These are phyloP conservation scores for Hansenula sp. DNA, from an alignment of 1,139 yeast species.

Conservation along the genomic window DNA sequence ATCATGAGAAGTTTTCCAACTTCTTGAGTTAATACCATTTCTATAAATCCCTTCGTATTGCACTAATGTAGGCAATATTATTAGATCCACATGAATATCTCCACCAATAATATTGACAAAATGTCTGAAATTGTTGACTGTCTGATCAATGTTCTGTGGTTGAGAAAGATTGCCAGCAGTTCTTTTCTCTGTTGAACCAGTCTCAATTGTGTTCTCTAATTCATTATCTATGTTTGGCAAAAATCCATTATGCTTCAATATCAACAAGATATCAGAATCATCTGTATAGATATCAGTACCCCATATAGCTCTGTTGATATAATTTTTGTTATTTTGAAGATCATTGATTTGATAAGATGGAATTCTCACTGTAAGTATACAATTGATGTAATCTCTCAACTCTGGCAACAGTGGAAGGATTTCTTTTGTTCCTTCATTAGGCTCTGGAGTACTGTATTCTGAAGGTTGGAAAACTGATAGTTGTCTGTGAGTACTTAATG, in stretches of 20 bases:
- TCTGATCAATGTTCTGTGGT: conserved; percentile 25
- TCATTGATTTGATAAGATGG: conserved; percentile 37
- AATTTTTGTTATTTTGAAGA: conserved; percentile 26
- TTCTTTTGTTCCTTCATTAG: conserved; percentile 3
- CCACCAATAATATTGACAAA: conserved; percentile 24
- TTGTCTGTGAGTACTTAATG: conserved; percentile 26
- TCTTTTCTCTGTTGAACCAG: conserved; percentile 14
- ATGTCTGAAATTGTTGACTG: conserved; percentile 22
- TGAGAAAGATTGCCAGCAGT: conserved; percentile 31
- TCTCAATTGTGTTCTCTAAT: conserved; percentile 10
- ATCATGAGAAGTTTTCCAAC: conserved; percentile 65
- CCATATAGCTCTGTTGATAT: conserved; percentile 64
- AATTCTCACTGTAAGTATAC: conserved; percentile 59
- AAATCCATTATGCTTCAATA: conserved; percentile 70
- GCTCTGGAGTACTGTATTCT: background rate
- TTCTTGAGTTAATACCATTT: conserved; percentile 67
- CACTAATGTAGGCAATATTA: conserved; percentile 65
- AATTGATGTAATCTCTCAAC: conserved; percentile 50
- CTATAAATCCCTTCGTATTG: conserved; percentile 59
- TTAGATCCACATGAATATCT: conserved; percentile 66
- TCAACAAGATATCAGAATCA: conserved; percentile 80
- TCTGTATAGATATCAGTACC: conserved; percentile 93
- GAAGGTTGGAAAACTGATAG: conserved; percentile 20
- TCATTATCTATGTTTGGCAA: conserved; percentile 40
- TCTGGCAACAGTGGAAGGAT: conserved; percentile 37